Base-by-base conservation (phyloP, 2,329 filamentous ascomycete species). In the Xylaria hypoxylon region DNA sequence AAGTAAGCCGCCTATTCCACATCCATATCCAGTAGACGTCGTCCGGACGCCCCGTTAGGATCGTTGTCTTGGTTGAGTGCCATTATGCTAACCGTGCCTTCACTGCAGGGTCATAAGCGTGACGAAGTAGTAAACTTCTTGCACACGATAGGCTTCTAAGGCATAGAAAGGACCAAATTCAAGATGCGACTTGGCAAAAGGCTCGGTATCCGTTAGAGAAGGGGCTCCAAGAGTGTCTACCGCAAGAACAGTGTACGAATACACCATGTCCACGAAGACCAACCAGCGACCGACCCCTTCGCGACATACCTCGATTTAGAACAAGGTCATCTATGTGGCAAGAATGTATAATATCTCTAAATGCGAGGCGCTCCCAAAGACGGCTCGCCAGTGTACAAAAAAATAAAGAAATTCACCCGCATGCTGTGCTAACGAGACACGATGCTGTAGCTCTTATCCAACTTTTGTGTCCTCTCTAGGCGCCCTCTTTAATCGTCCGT, bases 1-100 rank as follows among this genome's bases (percentile, higher is more conserved):
- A 90, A 85, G 92, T 92, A 77, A 73, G 31, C 13, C 48, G 13
- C 57, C 38, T 10, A n/a, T 17, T 26, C 19, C 22, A 56, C 50
- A 44, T 15, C 17, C 8, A 42, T 62, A 24, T 3, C 6, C 28
- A 15, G 17, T 6, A 33, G 2, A n/a, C 33, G 17, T 38, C 19
- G 2, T 47, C 26, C 10, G 8, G 11, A 13, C 19, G 2, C 44
- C 6, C 22, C 6, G 10, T 19, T 57, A 17, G 55, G 17, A n/a
- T 28, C 2, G 15, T 33, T n/a, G 4, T 50, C n/a, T 35, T 22
- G 11, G 31, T 8, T 48, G 2, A 15, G 28, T 24, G 15, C 31
- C n/a, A 40, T 44, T 2, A 40, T 57, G 24, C 60, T 65, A 38
- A 69, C 28, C 24, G 1, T 40, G 7, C 5, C 57, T 50, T 62